Evolutionary conservation across 2,329 filamentous ascomycete genomes (phyloP).

Genomic region (Cytospora leucostoma): DNA sequence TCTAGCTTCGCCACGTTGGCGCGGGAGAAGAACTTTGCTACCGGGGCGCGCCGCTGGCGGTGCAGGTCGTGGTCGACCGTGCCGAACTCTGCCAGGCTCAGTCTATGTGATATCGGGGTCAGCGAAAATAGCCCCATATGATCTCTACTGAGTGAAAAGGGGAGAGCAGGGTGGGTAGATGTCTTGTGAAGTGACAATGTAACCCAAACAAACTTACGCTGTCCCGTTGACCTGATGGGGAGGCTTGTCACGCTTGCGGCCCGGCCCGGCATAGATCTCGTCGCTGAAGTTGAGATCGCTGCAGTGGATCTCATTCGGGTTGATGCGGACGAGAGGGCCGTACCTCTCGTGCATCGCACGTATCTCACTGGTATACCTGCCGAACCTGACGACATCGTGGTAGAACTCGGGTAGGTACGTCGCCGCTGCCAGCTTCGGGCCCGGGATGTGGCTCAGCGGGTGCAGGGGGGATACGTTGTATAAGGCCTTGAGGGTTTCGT

Average conservation of each 20-base stretch:
- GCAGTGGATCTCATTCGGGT: constrained; percentile 38
- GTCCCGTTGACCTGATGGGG: constrained; percentile 21
- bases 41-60: constrained; percentile 24
- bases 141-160: not conserved
- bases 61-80: constrained; percentile 30
- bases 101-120: not conserved
- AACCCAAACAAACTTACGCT: constrained; percentile 9
- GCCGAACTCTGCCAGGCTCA: constrained; percentile 19
- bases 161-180: too few species aligned
- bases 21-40: constrained; percentile 31
- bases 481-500: constrained; percentile 7
- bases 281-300: constrained; percentile 36
- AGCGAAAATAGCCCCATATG: not conserved
- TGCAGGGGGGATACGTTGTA: constrained; percentile 21
- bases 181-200: too few species aligned
- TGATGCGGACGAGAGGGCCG: constrained; percentile 40
- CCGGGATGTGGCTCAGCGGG: constrained; percentile 34
- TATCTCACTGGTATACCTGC: constrained; percentile 36
- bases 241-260: constrained; percentile 28
- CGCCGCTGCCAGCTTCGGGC: constrained; percentile 37
- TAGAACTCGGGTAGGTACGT: constrained; percentile 39
- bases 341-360: constrained; percentile 39
- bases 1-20: constrained; percentile 28
- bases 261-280: constrained; percentile 30
- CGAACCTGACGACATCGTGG: constrained; percentile 35